A percentile compares a stretch with the other conserved stretches of the same genome.
These are phyloP conservation scores for Perkinsela sp. DNA, from an alignment of 208 protist species.

Conservation along the genomic window DNA sequence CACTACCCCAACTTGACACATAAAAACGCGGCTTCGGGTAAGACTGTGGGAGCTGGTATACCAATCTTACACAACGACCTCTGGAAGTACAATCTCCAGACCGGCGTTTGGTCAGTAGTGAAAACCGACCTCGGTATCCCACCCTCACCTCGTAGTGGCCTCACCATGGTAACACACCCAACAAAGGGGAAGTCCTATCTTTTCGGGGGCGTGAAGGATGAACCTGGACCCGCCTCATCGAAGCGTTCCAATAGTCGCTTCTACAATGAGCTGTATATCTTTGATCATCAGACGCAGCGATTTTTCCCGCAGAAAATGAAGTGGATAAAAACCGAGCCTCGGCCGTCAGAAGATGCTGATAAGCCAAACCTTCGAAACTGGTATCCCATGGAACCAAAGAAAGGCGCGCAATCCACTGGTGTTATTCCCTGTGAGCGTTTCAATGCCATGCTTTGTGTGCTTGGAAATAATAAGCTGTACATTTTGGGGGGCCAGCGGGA, in stretches of 20 bases:
- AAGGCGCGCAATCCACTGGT: constrained; percentile 16
- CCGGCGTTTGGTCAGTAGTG: constrained; percentile 26
- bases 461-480: constrained; percentile 30
- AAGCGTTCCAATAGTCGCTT: constrained; percentile 38
- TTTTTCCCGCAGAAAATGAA: constrained; percentile 52
- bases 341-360: not conserved
- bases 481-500: constrained; percentile 64
- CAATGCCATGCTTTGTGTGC: constrained; percentile 20
- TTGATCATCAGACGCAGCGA: constrained; percentile 54
- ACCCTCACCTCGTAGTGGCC: constrained; percentile 25
- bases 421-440: constrained; percentile 46
- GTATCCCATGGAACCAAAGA: constrained; percentile 17
- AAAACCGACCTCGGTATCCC: constrained; percentile 28
- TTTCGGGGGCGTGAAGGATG: constrained; percentile 62
- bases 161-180: constrained; percentile 1
- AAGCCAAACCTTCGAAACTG: not conserved
- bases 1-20: not conserved
- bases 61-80: constrained; percentile 10
- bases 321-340: not conserved
- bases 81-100: constrained; percentile 9
- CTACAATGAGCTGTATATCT: constrained; percentile 56
- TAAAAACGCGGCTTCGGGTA: not conserved
- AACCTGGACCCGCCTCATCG: constrained; percentile 41
- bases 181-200: constrained; percentile 31
- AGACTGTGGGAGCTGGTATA: not conserved